phyloP scores from a whole-genome alignment of 2,329 filamentous ascomycete genomes.

The Dryadomyces quercus-mongolicae region DNA sequence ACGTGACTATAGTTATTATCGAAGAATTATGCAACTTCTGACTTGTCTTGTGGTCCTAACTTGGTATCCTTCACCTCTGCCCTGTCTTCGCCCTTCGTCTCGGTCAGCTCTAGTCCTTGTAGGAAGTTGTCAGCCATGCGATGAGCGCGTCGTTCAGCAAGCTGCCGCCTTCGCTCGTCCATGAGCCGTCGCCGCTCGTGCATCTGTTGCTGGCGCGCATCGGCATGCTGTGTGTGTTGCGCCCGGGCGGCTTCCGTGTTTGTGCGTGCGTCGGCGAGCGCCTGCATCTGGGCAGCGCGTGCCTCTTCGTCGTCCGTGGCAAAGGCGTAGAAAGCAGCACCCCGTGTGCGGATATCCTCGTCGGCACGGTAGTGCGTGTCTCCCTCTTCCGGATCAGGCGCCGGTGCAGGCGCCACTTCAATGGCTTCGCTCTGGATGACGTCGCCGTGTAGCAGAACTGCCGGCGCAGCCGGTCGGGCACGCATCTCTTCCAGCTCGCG shows the following conservation, averaged over 20 bases:
- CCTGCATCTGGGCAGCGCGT: conserved; percentile 60
- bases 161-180: not conserved
- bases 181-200: conserved; percentile 29
- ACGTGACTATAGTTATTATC: no score
- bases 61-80: no score
- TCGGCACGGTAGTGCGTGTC: conserved; percentile 77
- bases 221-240: conserved; percentile 43
- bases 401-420: not conserved
- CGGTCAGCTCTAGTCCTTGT: conserved; percentile 18
- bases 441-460: conserved; percentile 65
- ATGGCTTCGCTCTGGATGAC: conserved; percentile 64
- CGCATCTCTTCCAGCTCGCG: conserved; percentile 57
- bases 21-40: no score
- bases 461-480: conserved; percentile 53
- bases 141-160: conserved; percentile 25
- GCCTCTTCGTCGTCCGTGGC: conserved; percentile 63
- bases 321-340: conserved; percentile 87
- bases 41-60: no score
- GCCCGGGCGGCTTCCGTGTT: conserved; percentile 54
- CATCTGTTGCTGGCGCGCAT: conserved; percentile 47
- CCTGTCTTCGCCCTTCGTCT: not conserved
- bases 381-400: conserved; percentile 20
- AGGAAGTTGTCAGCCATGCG: conserved; percentile 23
- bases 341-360: conserved; percentile 74
- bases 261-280: conserved; percentile 51